These are phyloP conservation scores for Dipodascus geniculatus DNA, from an alignment of 805 yeast genomes.

Conservation along the genomic window DNA sequence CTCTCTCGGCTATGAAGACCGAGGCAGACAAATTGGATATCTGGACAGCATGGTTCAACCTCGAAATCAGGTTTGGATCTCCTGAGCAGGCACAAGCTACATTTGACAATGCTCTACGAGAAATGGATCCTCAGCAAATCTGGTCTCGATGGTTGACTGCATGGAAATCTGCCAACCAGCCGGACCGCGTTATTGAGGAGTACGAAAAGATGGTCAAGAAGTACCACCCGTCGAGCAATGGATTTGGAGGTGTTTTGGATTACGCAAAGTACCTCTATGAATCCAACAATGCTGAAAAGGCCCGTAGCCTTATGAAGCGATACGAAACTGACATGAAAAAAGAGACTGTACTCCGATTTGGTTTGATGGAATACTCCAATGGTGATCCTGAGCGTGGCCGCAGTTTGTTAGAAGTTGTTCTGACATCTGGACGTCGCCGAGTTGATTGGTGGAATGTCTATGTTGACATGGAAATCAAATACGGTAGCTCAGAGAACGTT, in stretches of 20 bases:
- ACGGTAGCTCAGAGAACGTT: conserved; percentile 48
- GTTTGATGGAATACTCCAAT: conserved; percentile 71
- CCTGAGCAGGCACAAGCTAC: conserved; percentile 68
- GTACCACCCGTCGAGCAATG: conserved; percentile 46
- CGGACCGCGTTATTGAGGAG: conserved; percentile 54
- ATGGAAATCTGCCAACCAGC: conserved; percentile 61
- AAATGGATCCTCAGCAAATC: conserved; percentile 79
- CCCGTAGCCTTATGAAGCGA: conserved; percentile 61
- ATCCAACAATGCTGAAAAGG: conserved; percentile 33
- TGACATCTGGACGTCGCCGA: conserved; percentile 83
- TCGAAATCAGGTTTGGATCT: conserved; percentile 89
- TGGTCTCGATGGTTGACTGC: conserved; percentile 72
- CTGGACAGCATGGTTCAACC: conserved; percentile 89
- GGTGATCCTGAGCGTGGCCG: conserved; percentile 95
- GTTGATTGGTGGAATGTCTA: conserved; percentile 93
- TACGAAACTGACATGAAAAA: conserved; percentile 65
- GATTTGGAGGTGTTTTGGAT: conserved; percentile 66
- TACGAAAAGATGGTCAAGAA: conserved; percentile 63
- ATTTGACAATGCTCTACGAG: conserved; percentile 77
- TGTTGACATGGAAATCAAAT: conserved; percentile 83
- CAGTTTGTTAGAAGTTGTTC: conserved; percentile 83
- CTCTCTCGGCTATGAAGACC: conserved; percentile 84
- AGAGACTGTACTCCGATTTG: conserved; percentile 66
- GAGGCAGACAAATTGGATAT: conserved; percentile 88
- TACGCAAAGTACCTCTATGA: conserved; percentile 68